Conservation (phyloP, 208 protist species). For the Crithidia acanthocephali region DNA sequence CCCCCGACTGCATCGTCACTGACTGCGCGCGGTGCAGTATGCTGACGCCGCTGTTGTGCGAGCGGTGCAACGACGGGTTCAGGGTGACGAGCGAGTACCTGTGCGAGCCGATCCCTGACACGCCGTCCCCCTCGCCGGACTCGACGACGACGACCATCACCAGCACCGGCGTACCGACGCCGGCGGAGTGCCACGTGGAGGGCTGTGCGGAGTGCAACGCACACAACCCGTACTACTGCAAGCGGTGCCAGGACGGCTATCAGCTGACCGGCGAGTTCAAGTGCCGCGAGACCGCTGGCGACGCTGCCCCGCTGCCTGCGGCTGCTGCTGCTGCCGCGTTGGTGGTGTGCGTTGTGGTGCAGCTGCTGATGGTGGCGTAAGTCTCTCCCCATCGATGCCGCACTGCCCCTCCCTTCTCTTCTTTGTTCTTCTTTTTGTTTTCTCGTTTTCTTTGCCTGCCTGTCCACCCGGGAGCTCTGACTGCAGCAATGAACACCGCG, state of each 20-base stretch:
- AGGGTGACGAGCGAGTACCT: neutral
- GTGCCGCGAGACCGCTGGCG: neutral
- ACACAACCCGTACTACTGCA: conserved; percentile 3
- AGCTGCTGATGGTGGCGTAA: neutral
- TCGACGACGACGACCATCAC: neutral
- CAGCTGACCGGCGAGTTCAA: neutral
- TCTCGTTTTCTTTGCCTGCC: no score
- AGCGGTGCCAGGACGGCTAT: neutral
- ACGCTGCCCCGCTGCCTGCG: neutral
- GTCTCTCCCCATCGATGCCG: no score
- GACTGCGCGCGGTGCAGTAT: neutral
- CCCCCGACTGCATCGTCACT: neutral
- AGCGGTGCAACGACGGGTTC: neutral
- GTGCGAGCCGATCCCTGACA: neutral
- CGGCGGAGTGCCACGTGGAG: neutral
- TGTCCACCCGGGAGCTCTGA: no score
- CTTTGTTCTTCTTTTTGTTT: no score
- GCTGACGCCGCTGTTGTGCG: neutral
- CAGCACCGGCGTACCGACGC: neutral
- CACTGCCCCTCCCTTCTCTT: no score
- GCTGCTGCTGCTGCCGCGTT: neutral
- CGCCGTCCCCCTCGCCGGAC: neutral
- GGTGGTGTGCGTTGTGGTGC: neutral
- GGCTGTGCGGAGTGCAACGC: neutral
- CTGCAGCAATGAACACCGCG: no score